Percentiles rank a stretch among this genome's conserved stretches.
Evolutionary conservation across 2,329 filamentous ascomycete genomes (phyloP).

Genomic region (Rhynchosporium agropyri): DNA sequence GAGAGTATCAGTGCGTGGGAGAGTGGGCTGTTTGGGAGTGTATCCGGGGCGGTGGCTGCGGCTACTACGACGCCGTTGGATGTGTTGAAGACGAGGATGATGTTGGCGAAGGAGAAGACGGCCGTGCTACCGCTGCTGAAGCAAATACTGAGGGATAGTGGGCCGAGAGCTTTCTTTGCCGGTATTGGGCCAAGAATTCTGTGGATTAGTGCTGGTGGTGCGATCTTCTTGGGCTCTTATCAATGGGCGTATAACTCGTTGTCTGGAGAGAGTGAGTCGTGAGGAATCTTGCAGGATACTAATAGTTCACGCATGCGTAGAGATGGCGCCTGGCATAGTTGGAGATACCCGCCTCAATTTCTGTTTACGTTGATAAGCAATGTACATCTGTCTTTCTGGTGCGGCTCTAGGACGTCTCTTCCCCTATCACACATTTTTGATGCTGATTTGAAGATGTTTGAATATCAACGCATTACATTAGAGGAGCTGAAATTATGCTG

Average conservation of each 20-base stretch:
- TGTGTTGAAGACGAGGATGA: constrained; percentile 94
- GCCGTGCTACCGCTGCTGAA: constrained; percentile 61
- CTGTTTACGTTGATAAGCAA: constrained; percentile 10
- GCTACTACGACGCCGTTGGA: constrained; percentile 90
- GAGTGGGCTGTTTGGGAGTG: constrained; percentile 81
- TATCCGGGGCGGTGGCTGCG: constrained; percentile 83
- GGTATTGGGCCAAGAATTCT: constrained; percentile 80
- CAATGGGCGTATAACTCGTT: constrained; percentile 83
- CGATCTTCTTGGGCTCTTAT: constrained; percentile 92
- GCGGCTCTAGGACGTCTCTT: neutral
- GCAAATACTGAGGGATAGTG: constrained; percentile 65
- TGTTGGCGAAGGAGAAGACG: constrained; percentile 76
- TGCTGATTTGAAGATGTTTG: neutral
- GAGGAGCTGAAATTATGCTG: constrained; percentile 5
- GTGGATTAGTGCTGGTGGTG: constrained; percentile 94
- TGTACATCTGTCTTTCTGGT: neutral
- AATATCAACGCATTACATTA: constrained; percentile 4
- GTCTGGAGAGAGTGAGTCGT: constrained; percentile 27
- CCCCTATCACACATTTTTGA: neutral
- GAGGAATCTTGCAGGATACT: neutral
- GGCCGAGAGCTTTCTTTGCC: constrained; percentile 70
- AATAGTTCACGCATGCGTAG: constrained; percentile 24
- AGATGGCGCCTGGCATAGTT: constrained; percentile 28
- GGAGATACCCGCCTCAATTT: constrained; percentile 10
- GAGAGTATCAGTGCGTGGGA: constrained; percentile 68